Percentiles rank a stretch among this genome's conserved stretches.
Conservation (phyloP, 768 basidiomycete genomes). For the Suillus weaverae region DNA sequence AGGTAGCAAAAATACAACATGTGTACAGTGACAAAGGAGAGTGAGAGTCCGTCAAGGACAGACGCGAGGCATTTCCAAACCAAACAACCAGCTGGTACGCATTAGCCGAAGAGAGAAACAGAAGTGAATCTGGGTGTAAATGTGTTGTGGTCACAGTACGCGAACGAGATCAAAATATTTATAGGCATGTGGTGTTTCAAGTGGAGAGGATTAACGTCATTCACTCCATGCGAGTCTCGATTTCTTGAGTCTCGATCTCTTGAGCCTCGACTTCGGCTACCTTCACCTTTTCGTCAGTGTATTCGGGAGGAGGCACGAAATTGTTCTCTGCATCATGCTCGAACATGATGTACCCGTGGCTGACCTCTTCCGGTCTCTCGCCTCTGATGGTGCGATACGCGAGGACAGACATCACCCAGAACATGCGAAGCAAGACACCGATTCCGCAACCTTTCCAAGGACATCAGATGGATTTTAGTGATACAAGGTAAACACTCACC, state of each 20-base stretch:
- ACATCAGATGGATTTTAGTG: slow-evolving; percentile 5
- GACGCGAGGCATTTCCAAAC: slow-evolving; percentile 5
- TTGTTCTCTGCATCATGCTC: slow-evolving; percentile 49
- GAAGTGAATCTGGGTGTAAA: slow-evolving; percentile 8
- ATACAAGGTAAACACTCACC: slow-evolving; percentile 42
- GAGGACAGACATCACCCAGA: slow-evolving; percentile 71
- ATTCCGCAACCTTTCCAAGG: slow-evolving; percentile 67
- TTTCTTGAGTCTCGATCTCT: slow-evolving; percentile 8
- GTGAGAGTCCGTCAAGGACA: slow-evolving; percentile 17
- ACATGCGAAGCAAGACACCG: slow-evolving; percentile 78
- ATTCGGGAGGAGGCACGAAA: slow-evolving; percentile 54
- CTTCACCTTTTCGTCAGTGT: slow-evolving; percentile 55
- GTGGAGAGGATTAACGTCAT: not conserved
- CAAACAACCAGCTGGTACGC: slow-evolving; percentile 6
- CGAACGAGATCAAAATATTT: not conserved
- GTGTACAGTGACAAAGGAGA: slow-evolving; percentile 18
- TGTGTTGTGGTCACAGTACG: not conserved
- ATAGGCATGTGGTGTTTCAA: not conserved
- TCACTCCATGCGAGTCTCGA: slow-evolving; percentile 6
- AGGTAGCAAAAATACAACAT: slow-evolving; percentile 18
- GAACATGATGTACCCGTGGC: slow-evolving; percentile 42
- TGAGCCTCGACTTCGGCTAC: slow-evolving; percentile 15
- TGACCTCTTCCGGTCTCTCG: slow-evolving; percentile 39
- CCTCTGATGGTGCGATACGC: slow-evolving; percentile 55
- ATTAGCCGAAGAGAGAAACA: slow-evolving; percentile 6